Evolutionary conservation across 2,329 filamentous ascomycete genomes (phyloP), one percentile per base, ranked within the genome.

Genomic region (Fusarium globosum): DNA sequence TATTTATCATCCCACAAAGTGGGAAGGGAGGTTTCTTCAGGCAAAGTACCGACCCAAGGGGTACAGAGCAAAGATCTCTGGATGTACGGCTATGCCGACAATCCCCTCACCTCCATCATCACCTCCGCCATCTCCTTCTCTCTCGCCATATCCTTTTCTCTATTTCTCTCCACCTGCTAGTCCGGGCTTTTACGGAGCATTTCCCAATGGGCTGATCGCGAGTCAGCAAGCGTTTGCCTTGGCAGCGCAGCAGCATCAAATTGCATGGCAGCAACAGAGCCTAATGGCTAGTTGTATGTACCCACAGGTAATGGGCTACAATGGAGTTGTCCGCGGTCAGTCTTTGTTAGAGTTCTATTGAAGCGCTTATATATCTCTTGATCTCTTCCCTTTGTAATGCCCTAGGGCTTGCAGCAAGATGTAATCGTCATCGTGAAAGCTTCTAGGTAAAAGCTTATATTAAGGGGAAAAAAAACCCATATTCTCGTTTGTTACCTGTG

Each of bases 41-140:
- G 66, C 66, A 2, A 61, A 20, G 18, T 69, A 69, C 35, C 49
- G 49, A 4, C 36, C 49, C 10, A 52, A 36, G 16, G 62, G 66
- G 18, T 59, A 62, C 38, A 18, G n/a, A 28, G 43, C 18, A 33
- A 38, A 39, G 26, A 9, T 35, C 20, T 18, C 41, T 30, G 41
- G 35, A 3, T 41, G 13, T 42, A n/a, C 13, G 14, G 21, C 26
- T 15, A 42, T 43, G 14, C 21, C 26, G 4, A 43, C 20, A 30
- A 6, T 23, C 30, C 28, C 59, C 15, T 61, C 59, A 16, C 30
- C 39, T 14, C 49, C 59, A 11, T 26, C 23, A 7, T 59, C 52
- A 7, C 52, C 60, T 15, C 9, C 1, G 9, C 23, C 45, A 38
- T n/a, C 23, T n/a, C 30, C 8, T n/a, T 9, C 5, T n/a, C 4